phyloP scores from a whole-genome alignment of 208 protist genomes.

The Leptomonas pyrrhocoris region DNA sequence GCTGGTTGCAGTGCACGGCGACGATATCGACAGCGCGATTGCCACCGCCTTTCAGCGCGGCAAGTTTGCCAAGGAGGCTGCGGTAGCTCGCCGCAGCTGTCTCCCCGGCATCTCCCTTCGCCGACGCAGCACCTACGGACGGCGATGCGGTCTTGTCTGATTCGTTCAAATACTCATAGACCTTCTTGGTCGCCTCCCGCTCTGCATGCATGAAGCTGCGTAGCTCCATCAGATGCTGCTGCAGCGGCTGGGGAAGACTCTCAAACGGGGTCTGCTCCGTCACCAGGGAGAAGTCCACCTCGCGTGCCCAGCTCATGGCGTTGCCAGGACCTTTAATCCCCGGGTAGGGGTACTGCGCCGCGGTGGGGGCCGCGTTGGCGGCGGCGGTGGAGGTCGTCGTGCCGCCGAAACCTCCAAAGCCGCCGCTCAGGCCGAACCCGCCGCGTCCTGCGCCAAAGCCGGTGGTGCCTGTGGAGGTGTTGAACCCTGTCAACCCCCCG shows the following conservation, averaged over 20 bases:
- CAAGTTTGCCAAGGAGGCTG: constrained; percentile 27
- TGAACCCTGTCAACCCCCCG: neutral
- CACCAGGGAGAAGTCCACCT: constrained; percentile 76
- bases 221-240: constrained; percentile 80
- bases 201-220: constrained; percentile 78
- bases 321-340: constrained; percentile 79
- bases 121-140: neutral
- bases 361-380: constrained; percentile 13
- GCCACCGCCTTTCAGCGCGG: constrained; percentile 35
- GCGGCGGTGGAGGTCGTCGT: constrained; percentile 12
- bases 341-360: constrained; percentile 58
- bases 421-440: constrained; percentile 38
- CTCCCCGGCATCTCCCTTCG: neutral
- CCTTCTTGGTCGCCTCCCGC: constrained; percentile 50
- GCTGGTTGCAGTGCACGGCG: constrained; percentile 63
- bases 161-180: constrained; percentile 69
- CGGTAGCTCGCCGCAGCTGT: constrained; percentile 41
- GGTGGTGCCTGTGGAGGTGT: neutral
- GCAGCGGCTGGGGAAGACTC: constrained; percentile 61
- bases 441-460: constrained; percentile 22
- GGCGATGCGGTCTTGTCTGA: constrained; percentile 5
- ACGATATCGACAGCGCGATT: constrained; percentile 57
- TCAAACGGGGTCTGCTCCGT: constrained; percentile 74
- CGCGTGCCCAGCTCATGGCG: constrained; percentile 51
- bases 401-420: constrained; percentile 45